Percentiles rank a stretch among this genome's conserved stretches.
Evolutionary conservation across 805 yeast species (phyloP).

Genomic region (Brettanomyces naardenensis): DNA sequence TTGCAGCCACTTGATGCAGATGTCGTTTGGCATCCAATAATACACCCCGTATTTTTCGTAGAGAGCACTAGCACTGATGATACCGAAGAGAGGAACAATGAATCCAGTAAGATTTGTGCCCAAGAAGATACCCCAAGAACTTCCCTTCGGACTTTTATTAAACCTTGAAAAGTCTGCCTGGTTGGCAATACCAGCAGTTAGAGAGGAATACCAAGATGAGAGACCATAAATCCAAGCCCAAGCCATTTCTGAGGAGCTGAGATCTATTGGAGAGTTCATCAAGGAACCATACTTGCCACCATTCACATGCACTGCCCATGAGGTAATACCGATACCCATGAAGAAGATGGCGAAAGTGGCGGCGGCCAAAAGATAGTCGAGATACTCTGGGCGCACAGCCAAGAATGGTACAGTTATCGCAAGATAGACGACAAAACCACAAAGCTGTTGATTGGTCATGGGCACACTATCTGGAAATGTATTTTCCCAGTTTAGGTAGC

Average conservation of each 20-base stretch:
- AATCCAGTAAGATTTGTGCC: constrained; percentile 26
- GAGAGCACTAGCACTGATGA: constrained; percentile 36
- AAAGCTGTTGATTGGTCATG: constrained; percentile 34
- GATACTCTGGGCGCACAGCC: constrained; percentile 32
- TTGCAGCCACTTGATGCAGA: constrained; percentile 32
- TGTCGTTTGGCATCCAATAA: constrained; percentile 40
- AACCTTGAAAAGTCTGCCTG: constrained; percentile 30
- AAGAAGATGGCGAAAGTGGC: constrained; percentile 10
- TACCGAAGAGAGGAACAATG: constrained; percentile 36
- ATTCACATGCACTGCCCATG: constrained; percentile 11
- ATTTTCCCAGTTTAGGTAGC: constrained; percentile 31
- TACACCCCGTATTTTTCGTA: constrained; percentile 16
- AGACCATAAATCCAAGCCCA: constrained; percentile 38
- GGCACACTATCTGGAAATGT: constrained; percentile 30
- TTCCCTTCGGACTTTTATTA: constrained; percentile 11
- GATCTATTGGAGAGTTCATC: constrained; percentile 5
- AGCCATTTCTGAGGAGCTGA: constrained; percentile 15
- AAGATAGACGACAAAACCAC: constrained; percentile 37
- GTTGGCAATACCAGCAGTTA: constrained; percentile 32
- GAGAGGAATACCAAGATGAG: constrained; percentile 30
- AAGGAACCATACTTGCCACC: constrained; percentile 8
- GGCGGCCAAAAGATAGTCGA: constrained; percentile 8
- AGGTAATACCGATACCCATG: constrained; percentile 11
- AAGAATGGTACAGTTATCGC: constrained; percentile 33
- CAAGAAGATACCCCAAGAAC: constrained; percentile 25